A percentile compares a stretch with the other conserved stretches of the same genome.
These are phyloP conservation scores for Cladosporium sp. DNA, from an alignment of 2,329 filamentous ascomycete genomes.

Conservation along the genomic window DNA sequence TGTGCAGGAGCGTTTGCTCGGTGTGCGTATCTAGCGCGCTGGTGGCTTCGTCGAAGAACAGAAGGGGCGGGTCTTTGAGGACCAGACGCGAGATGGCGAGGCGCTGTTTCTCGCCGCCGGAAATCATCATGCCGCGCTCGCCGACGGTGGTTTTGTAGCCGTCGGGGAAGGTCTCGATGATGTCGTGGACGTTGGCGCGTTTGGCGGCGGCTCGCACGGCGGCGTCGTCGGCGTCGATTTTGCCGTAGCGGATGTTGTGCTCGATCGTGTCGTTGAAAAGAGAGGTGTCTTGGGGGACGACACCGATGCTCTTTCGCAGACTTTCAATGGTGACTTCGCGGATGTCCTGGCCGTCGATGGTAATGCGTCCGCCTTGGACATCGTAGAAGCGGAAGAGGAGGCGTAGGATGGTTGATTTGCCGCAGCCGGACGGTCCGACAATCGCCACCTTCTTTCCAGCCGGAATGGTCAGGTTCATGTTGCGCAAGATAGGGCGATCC, in stretches of 20 bases:
- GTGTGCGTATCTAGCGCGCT: conserved; percentile 90
- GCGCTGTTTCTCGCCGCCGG: conserved; percentile 85
- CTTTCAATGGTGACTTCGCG: conserved; percentile 77
- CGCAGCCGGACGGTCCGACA: conserved; percentile 91
- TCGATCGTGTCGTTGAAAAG: conserved; percentile 95
- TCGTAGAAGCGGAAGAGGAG: conserved; percentile 95
- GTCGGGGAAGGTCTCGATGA: conserved; percentile 73
- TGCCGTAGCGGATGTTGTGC: conserved; percentile 92
- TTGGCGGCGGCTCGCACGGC: conserved; percentile 72
- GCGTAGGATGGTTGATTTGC: conserved; percentile 88
- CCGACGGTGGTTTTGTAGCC: conserved; percentile 84
- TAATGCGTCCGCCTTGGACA: conserved; percentile 74
- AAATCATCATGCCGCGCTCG: conserved; percentile 94
- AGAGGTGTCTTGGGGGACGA: conserved; percentile 94
- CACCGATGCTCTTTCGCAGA: conserved; percentile 78
- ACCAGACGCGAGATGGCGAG: conserved; percentile 78
- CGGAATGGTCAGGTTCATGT: conserved; percentile 82
- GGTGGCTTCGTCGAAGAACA: conserved; percentile 96
- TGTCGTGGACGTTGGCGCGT: conserved; percentile 79
- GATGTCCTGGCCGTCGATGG: conserved; percentile 91
- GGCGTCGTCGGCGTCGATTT: conserved; percentile 68
- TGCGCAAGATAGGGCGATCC: conserved; percentile 79
- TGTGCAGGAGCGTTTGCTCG: conserved; percentile 81
- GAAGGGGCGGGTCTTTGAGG: conserved; percentile 79
- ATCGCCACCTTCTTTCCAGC: conserved; percentile 94